phyloP scores from a whole-genome alignment of 1,139 yeast genomes.

The Kazachstania sp. region DNA sequence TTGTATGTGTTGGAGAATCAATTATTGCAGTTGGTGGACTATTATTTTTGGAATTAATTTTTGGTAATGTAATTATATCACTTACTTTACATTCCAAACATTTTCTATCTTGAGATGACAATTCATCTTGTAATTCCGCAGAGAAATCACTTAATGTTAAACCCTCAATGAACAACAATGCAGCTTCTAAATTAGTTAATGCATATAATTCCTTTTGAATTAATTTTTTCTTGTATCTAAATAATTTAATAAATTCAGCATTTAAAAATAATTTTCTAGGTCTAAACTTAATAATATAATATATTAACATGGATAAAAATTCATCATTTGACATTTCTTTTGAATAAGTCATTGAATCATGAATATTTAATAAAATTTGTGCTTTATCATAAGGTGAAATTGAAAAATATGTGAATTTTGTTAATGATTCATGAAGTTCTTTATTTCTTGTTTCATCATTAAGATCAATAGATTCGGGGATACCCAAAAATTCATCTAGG shows the following conservation, averaged over 20 bases:
- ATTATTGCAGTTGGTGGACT: background rate
- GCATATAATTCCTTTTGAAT: constrained; percentile 50
- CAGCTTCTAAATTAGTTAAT: constrained; percentile 58
- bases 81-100: constrained; percentile 16
- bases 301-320: constrained; percentile 48
- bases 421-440: constrained; percentile 11
- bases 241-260: constrained; percentile 46
- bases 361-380: constrained; percentile 20
- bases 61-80: constrained; percentile 15
- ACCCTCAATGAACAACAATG: constrained; percentile 45
- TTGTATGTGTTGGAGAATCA: background rate
- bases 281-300: constrained; percentile 38
- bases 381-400: constrained; percentile 28
- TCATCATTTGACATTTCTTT: constrained; percentile 36
- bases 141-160: constrained; percentile 38
- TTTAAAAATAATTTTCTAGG: constrained; percentile 41
- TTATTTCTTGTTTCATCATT: constrained; percentile 7
- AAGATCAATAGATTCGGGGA: constrained; percentile 8
- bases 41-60: background rate
- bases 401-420: constrained; percentile 15
- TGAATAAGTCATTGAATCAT: constrained; percentile 21
- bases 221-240: constrained; percentile 40
- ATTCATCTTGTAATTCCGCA: constrained; percentile 16
- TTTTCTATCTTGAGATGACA: constrained; percentile 11
- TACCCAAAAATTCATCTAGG: constrained; percentile 21